Evolutionary conservation across 495 filamentous ascomycete genomes (phyloP), one percentile per base, ranked within the genome.

Genomic region (Penicillium atrosanguineum): DNA sequence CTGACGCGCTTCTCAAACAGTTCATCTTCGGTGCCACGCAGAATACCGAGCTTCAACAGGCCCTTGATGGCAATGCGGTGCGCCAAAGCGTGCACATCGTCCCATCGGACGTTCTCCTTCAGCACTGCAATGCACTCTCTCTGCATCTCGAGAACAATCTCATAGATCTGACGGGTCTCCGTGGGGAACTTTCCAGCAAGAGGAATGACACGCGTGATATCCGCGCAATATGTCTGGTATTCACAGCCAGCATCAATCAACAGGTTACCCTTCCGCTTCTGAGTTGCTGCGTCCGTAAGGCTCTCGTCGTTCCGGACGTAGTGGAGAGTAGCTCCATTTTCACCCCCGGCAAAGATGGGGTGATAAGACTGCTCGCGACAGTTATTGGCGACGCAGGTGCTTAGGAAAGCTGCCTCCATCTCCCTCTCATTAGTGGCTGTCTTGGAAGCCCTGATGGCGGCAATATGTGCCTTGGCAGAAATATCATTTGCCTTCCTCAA

Each of bases 121-220:
- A 94, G 70, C 69, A 83, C 79, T 0, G 73, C 83, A 59, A 89
- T 92, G 59, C 84, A 88, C 45, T 86, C 79, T 14, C 72, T 72
- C 70, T 97, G 92, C 92, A 97, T 97, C 61, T 83, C 70, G 14
- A 91, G 75, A 2, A 96, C 92, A 39, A 95, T 86, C 50, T 92
- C 82, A 70, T 97, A 97, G 58, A 96, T 89, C 55, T 83, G 79
- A 31, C 81, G 73, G 48, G 83, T 87, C 71, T 96, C 88, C 26
- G 71, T 64, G 8, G 77, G 80, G 69, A 95, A 96, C 53, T 76
- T 84, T 29, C 91, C 91, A 19, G 75, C 80, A 57, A 96, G 81
- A 34, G 92, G 92, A 56, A 95, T 91, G 0, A 87, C 89, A 46
- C 92, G 80, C n/a, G 92, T 96, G 53, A 97, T 89, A 70, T 97